These are phyloP conservation scores for Russula dissimulans DNA, from an alignment of 768 basidiomycete species.

Conservation along the genomic window DNA sequence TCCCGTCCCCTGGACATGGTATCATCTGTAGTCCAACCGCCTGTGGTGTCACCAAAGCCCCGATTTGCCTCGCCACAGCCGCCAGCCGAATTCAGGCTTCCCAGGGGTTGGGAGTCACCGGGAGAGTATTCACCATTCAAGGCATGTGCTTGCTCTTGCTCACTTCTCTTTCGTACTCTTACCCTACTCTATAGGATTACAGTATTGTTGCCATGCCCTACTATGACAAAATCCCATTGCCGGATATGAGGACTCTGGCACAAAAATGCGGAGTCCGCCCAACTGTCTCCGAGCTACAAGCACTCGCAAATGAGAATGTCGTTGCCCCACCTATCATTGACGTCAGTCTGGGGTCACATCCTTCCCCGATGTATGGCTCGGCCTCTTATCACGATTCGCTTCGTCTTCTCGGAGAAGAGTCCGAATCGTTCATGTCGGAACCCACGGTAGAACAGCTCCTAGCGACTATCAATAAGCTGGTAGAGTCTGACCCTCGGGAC, in stretches of 20 bases:
- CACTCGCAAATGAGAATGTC: neutral
- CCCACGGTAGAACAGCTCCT: neutral
- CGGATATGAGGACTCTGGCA: neutral
- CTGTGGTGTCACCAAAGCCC: neutral
- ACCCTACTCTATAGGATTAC: neutral
- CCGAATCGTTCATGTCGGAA: neutral
- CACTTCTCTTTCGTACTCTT: neutral
- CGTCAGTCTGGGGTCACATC: neutral
- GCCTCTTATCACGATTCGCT: neutral
- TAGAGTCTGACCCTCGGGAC: neutral
- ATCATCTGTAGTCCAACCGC: neutral
- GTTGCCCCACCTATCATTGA: constrained; percentile 5
- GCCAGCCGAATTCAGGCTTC: neutral
- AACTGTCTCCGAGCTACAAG: neutral
- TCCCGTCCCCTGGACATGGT: neutral
- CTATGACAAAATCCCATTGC: neutral
- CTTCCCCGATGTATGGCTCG: neutral
- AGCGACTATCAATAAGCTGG: neutral
- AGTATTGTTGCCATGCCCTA: neutral
- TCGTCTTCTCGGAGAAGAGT: neutral
- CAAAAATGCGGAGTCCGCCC: neutral
- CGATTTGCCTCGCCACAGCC: neutral
- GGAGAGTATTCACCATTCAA: neutral
- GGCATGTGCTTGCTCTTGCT: neutral
- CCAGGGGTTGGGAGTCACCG: neutral